Conservation (phyloP, 805 yeast species). For the Cyberlindnera petersonii region DNA sequence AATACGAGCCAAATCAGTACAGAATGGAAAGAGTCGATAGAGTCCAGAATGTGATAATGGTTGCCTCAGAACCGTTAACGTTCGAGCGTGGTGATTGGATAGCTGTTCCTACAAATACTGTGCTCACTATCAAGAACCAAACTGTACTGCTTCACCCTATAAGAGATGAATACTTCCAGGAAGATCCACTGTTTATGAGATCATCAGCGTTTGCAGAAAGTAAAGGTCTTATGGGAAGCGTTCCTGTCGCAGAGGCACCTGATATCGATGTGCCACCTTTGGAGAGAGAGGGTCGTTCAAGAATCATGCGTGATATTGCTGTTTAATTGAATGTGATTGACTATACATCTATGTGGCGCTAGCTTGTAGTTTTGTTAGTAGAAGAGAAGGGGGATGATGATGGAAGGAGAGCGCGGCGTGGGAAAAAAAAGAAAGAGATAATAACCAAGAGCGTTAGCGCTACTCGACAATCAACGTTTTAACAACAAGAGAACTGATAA, state of each 20-base stretch:
- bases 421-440: too few relatives aligned
- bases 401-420: too few relatives aligned
- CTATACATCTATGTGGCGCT: too few relatives aligned
- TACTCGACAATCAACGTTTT: too few relatives aligned
- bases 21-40: slow-evolving; percentile 91
- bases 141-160: slow-evolving; percentile 91
- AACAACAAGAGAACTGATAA: too few relatives aligned
- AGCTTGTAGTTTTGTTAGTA: too few relatives aligned
- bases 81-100: slow-evolving; percentile 98
- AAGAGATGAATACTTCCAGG: slow-evolving; percentile 80
- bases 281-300: slow-evolving; percentile 68
- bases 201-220: slow-evolving; percentile 80
- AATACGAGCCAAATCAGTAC: slow-evolving; percentile 86
- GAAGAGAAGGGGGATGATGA: too few relatives aligned
- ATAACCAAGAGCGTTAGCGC: too few relatives aligned
- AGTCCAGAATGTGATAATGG: slow-evolving; percentile 92
- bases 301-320: too few relatives aligned
- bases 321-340: too few relatives aligned
- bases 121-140: slow-evolving; percentile 75
- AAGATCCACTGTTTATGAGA: slow-evolving; percentile 62
- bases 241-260: slow-evolving; percentile 58
- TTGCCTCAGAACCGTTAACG: slow-evolving; percentile 94
- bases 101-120: slow-evolving; percentile 90
- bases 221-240: slow-evolving; percentile 90
- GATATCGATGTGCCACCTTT: slow-evolving; percentile 66